Evolutionary conservation across 106 monocot species (phyloP), one percentile per base, ranked within the genome.

Genomic region (Phalaenopsis aphrodite): DNA sequence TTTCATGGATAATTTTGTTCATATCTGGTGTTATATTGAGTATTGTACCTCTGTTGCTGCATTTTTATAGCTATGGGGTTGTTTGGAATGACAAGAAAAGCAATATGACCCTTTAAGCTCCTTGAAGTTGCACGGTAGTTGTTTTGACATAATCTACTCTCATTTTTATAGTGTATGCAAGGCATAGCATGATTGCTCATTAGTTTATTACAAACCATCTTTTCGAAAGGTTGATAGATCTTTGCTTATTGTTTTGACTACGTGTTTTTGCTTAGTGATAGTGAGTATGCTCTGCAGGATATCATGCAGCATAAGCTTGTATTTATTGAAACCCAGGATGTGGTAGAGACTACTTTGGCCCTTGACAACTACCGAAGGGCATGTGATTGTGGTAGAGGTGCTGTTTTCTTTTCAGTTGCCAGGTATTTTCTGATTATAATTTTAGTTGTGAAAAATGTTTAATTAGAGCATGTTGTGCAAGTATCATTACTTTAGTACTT

Each of bases 301-400:
- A 85, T 99, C 15, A 99, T 95, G 99, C 99, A 99, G 57, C 95
- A 99, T 88, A 99, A 99, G 68, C 84, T 99, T 65, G 95, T 99
- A 30, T 95, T 99, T 73, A 95, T 99, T 83, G 99, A 99, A 88
- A 99, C 99, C 72, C 99, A 95, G 64, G 99, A 99, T 89, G 99
- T 99, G 38, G 91, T 99, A 24, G 95, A 99, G 83, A 99, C 99
- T 69, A 99, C 99, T 14, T 86, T 99, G 74, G 99, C 99, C 56
- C 89, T 99, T 72, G 99, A 99, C 85, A 99, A 99, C 76, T 99
- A 99, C 85, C 90, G 99, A 30, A 87, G 87, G 64, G 95, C 95
- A 47, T 95, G 99, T 83, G 95, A 99, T 58, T 95, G 95, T 87
- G 99, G 99, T 7, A 91, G 99, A 85, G 95, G 99, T 78, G 99